phyloP scores from a whole-genome alignment of 352 stramenopile genomes.

The Pythium folliculosum region DNA sequence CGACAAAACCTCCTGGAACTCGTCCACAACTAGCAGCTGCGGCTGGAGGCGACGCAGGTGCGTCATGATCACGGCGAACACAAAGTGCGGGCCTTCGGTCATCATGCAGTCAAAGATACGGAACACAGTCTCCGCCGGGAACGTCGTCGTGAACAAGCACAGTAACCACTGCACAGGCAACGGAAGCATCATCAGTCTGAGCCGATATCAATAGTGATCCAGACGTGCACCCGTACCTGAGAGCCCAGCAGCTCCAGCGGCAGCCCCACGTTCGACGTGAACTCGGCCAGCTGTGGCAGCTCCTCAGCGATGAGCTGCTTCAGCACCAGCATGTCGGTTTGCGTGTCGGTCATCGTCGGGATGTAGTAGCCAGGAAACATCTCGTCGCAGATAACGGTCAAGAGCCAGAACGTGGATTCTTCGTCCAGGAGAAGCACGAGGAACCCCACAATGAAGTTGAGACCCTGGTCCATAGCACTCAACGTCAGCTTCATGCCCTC shows the following conservation, averaged over 20 bases:
- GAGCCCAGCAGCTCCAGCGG: slow-evolving; percentile 87
- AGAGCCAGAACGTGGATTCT: slow-evolving; percentile 87
- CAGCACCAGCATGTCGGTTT: slow-evolving; percentile 89
- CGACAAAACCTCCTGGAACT: slow-evolving; percentile 76
- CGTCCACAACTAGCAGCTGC: slow-evolving; percentile 45
- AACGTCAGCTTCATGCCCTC: background rate
- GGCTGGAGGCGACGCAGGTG: slow-evolving; percentile 65
- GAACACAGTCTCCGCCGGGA: slow-evolving; percentile 85
- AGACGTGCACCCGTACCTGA: slow-evolving; percentile 33
- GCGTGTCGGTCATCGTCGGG: slow-evolving; percentile 86
- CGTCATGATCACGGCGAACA: slow-evolving; percentile 86
- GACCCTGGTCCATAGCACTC: slow-evolving; percentile 31
- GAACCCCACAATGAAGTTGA: slow-evolving; percentile 91
- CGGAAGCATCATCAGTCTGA: background rate
- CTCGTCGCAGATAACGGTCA: slow-evolving; percentile 90
- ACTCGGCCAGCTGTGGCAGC: slow-evolving; percentile 72
- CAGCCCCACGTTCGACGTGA: slow-evolving; percentile 71
- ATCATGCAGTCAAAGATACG: slow-evolving; percentile 90
- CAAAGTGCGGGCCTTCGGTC: slow-evolving; percentile 73
- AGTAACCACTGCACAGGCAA: slow-evolving; percentile 72
- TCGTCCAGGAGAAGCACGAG: slow-evolving; percentile 80
- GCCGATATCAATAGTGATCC: too few species aligned
- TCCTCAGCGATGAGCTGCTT: slow-evolving; percentile 86
- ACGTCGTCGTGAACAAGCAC: slow-evolving; percentile 91
- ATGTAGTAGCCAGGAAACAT: slow-evolving; percentile 90